These are phyloP conservation scores for Mycena belliarum DNA, from an alignment of 768 basidiomycete genomes.

Conservation along the genomic window DNA sequence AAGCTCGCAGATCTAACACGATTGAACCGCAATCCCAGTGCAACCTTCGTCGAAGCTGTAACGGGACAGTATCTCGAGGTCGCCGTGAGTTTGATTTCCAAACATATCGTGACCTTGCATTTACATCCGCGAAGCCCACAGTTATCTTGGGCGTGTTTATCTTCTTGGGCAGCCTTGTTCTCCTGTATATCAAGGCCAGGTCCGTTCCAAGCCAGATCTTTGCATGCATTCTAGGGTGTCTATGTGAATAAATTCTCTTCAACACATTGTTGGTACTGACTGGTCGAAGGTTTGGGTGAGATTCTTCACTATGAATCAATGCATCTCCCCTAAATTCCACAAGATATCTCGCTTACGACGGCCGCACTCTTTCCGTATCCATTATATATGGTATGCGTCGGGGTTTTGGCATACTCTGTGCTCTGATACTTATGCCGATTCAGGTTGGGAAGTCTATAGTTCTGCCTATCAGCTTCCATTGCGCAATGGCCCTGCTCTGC, in stretches of 20 bases:
- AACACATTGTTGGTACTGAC: not conserved
- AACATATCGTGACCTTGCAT: not conserved
- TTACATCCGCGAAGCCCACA: conserved; percentile 44
- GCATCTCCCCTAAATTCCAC: not conserved
- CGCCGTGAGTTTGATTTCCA: conserved; percentile 27
- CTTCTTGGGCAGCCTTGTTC: conserved; percentile 56
- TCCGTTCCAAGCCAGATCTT: conserved; percentile 63
- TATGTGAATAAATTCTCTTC: conserved; percentile 32
- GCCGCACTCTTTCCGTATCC: conserved; percentile 66
- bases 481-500: conserved; percentile 50
- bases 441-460: conserved; percentile 54
- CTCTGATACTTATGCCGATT: conserved; percentile 5
- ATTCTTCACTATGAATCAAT: not conserved
- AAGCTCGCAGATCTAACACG: conserved; percentile 62
- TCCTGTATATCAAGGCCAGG: conserved; percentile 61
- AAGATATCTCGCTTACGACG: conserved; percentile 63
- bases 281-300: conserved; percentile 41
- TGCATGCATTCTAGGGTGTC: conserved; percentile 57
- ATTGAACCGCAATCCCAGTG: conserved; percentile 38
- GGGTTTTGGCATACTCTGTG: not conserved
- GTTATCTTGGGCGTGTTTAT: conserved; percentile 64
- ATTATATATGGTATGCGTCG: conserved; percentile 47
- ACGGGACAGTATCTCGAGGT: conserved; percentile 60
- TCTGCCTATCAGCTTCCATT: conserved; percentile 61
- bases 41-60: conserved; percentile 39